Base-by-base conservation (phyloP, 768 basidiomycete species). In the Amanita polypyramis region DNA sequence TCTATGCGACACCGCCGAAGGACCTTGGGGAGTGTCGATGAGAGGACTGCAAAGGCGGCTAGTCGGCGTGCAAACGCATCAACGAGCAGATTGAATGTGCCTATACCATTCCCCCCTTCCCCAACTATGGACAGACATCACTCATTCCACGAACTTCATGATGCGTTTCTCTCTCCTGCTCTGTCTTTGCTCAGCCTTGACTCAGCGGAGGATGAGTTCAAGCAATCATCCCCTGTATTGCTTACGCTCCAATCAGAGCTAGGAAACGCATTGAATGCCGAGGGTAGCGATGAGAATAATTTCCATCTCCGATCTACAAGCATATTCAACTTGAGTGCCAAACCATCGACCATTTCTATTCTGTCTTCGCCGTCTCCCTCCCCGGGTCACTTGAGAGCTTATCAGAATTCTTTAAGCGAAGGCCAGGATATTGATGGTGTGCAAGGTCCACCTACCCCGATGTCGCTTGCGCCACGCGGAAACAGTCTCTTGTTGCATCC, bases 221-320 rank as follows among this genome's bases (percentile, higher is more conserved):
- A 8, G 30, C 39, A 34, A 20, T 23, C 47, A 38, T 20, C 40
- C 6, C 19, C 32, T 20, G 21, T 21, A 27, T 33, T 42, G 17
- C 63, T 58, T 14, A 70, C 77, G 2, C 68, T 84, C 1, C 75
- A 75, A 47, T 72, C 70, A 45, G 81, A 85, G 60, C 68, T 88
- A 0, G 79, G 75, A 23, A 70, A 65, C 48, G 73, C 77, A 55
- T 69, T 75, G 15, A 69, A 68, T 3, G 69, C 71, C 51, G 75
- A 70, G 62, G 55, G 62, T 30, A 56, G 56, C 11, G 61, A 62
- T 43, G 55, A 61, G 12, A 62, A 58, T 15, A 67, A 69, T 43
- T 62, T 68, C 51, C 79, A 76, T 51, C 62, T 76, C 43, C 70
- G 76, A 21, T 68, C 72, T 5, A 70, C 67, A 35, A 85, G 83